phyloP scores from a whole-genome alignment of 257 asterid genomes.

The Solanum dulcamara region DNA sequence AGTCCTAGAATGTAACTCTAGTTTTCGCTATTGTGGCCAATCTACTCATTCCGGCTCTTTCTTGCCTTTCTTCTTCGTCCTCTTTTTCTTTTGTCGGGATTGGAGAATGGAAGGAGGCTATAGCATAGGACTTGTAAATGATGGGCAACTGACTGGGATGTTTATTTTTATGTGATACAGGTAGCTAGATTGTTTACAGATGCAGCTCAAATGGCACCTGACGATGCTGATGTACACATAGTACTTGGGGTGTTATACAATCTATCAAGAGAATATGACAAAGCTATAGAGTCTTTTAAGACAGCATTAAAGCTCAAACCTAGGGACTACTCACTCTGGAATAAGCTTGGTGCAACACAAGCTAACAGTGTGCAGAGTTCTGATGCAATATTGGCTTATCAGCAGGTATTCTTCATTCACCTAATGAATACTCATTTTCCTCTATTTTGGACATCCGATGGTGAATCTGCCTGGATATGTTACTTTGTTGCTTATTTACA shows the following conservation, averaged over 20 bases:
- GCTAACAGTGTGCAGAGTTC: constrained; percentile 97
- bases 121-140: neutral
- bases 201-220: constrained; percentile 90
- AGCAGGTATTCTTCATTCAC: constrained; percentile 42
- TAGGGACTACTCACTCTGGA: constrained; percentile 96
- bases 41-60: neutral
- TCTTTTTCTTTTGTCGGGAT: neutral
- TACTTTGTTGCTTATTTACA: neutral
- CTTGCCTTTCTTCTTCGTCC: neutral
- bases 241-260: constrained; percentile 93
- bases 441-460: neutral
- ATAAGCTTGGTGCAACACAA: constrained; percentile 99
- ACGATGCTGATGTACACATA: constrained; percentile 95
- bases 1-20: neutral
- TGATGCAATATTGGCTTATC: constrained; percentile 92
- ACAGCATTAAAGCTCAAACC: constrained; percentile 93
- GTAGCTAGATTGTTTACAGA: constrained; percentile 72
- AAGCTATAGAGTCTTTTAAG: constrained; percentile 88
- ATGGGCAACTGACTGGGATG: constrained; percentile 1
- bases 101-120: neutral
- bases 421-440: neutral
- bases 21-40: neutral
- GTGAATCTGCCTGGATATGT: neutral
- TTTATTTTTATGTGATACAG: constrained; percentile 26
- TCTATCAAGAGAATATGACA: constrained; percentile 81